Evolutionary conservation across 371 early-diverging fungal genomes (phyloP).

Genomic region (Apophysomyces variabilis): DNA sequence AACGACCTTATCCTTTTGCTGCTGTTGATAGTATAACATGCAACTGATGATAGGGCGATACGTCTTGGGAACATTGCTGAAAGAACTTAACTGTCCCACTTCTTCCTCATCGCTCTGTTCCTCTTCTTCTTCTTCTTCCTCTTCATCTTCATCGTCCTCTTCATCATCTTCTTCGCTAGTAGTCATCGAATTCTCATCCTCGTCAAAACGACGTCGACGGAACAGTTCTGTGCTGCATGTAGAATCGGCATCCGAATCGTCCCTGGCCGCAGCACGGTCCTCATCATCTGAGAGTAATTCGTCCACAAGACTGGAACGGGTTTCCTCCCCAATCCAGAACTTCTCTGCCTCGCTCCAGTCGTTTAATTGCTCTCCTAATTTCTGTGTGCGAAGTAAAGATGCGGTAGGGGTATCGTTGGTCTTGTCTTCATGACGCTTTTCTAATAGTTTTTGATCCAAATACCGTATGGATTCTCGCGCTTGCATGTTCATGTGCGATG

Average conservation of each 20-base stretch:
- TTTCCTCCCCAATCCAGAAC: slow-evolving; percentile 53
- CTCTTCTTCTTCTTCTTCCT: slow-evolving; percentile 25
- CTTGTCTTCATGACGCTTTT: slow-evolving; percentile 4
- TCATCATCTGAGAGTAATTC: slow-evolving; percentile 26
- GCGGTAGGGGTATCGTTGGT: slow-evolving; percentile 12
- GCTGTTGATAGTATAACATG: slow-evolving; percentile 41
- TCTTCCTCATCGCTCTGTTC: slow-evolving; percentile 24
- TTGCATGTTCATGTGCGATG: slow-evolving; percentile 60
- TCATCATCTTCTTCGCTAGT: slow-evolving; percentile 13
- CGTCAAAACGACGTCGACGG: slow-evolving; percentile 28
- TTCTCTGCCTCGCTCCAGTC: slow-evolving; percentile 57
- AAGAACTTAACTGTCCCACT: slow-evolving; percentile 21
- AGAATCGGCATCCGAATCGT: slow-evolving; percentile 27
- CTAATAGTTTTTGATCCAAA: slow-evolving; percentile 62
- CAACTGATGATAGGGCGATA: slow-evolving; percentile 51
- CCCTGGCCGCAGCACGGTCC: slow-evolving; percentile 20
- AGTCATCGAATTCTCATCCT: slow-evolving; percentile 20
- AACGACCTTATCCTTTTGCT: slow-evolving; percentile 18
- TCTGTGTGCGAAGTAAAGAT: slow-evolving; percentile 50
- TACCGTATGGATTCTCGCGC: slow-evolving; percentile 81
- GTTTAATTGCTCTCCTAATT: slow-evolving; percentile 50
- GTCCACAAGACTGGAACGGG: slow-evolving; percentile 27
- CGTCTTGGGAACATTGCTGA: slow-evolving; percentile 37
- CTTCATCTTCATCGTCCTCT: slow-evolving; percentile 19
- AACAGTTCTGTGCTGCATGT: slow-evolving; percentile 32